Percentiles rank a stretch among this genome's conserved stretches.
Conservation (phyloP, 2,329 filamentous ascomycete species). For the Pseudogymnoascus sp. region DNA sequence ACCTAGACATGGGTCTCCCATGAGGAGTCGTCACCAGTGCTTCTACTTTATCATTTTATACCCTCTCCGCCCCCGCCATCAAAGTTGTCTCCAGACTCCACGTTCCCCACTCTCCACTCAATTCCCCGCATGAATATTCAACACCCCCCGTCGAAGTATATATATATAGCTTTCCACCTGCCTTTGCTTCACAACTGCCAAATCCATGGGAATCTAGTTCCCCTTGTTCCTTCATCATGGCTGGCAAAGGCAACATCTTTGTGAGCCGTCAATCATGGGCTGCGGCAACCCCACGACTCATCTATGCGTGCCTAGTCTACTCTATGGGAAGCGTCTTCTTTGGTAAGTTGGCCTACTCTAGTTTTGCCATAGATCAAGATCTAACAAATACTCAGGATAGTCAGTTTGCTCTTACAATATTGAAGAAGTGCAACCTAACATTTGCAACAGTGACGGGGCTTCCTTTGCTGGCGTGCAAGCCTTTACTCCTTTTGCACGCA, state of each 20-base stretch:
- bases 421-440: not conserved
- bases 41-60: not conserved
- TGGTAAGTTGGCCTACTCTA: conserved; percentile 6
- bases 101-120: not conserved
- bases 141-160: not conserved
- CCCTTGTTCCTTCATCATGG: not conserved
- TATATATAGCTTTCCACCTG: not conserved
- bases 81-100: not conserved
- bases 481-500: conserved; percentile 13
- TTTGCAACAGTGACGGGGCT: conserved; percentile 13
- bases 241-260: conserved; percentile 15
- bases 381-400: not conserved
- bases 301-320: conserved; percentile 14
- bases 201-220: not conserved
- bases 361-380: not conserved
- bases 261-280: conserved; percentile 13
- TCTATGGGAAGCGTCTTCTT: conserved; percentile 19
- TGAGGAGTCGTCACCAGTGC: not conserved
- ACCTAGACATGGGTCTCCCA: not conserved
- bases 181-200: not conserved
- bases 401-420: not conserved
- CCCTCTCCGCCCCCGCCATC: not conserved
- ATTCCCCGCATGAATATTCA: not conserved
- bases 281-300: conserved; percentile 13
- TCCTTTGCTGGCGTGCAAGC: conserved; percentile 18